Evolutionary conservation across 176 grass and related monocot species (phyloP).

Genomic region (Oryza nivara): DNA sequence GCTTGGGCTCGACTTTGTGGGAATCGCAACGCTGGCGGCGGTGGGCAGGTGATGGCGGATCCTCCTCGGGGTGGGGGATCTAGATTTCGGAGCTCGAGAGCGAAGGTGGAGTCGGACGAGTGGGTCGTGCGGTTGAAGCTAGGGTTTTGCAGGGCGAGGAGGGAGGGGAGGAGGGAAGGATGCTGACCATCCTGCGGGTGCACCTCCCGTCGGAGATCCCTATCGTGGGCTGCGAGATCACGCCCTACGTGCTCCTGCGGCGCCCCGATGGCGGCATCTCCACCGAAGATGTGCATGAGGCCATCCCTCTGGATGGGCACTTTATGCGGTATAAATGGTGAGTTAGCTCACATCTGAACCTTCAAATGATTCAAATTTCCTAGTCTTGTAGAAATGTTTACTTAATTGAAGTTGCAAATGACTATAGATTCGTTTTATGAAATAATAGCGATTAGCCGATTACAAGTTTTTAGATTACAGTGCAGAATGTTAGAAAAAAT

Average conservation of each 20-base stretch:
- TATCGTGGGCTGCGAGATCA: constrained; percentile 90
- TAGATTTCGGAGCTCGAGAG: not conserved
- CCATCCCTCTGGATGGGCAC: constrained; percentile 56
- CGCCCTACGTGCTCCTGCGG: constrained; percentile 75
- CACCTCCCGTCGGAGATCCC: constrained; percentile 96
- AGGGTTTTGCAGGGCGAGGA: constrained; percentile 25
- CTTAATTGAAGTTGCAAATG: not conserved
- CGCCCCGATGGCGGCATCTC: constrained; percentile 53
- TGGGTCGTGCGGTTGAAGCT: constrained; percentile 39
- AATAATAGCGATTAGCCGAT: not conserved
- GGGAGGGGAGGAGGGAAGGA: constrained; percentile 44
- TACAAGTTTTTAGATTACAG: not conserved
- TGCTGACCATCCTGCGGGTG: constrained; percentile 78
- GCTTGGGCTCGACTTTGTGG: constrained; percentile 9
- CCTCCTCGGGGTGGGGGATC: constrained; percentile 44
- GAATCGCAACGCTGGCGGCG: constrained; percentile 48
- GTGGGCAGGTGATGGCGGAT: constrained; percentile 59
- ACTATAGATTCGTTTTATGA: not conserved
- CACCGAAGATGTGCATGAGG: constrained; percentile 66
- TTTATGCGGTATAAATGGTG: constrained; percentile 84
- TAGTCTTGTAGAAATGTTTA: not conserved
- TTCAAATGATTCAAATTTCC: not conserved
- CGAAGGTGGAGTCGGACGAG: constrained; percentile 12
- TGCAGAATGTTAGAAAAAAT: not conserved
- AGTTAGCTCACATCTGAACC: constrained; percentile 6